Evolutionary conservation across 345 rosid genomes (phyloP).

Genomic region (Microthlaspi erraticum): DNA sequence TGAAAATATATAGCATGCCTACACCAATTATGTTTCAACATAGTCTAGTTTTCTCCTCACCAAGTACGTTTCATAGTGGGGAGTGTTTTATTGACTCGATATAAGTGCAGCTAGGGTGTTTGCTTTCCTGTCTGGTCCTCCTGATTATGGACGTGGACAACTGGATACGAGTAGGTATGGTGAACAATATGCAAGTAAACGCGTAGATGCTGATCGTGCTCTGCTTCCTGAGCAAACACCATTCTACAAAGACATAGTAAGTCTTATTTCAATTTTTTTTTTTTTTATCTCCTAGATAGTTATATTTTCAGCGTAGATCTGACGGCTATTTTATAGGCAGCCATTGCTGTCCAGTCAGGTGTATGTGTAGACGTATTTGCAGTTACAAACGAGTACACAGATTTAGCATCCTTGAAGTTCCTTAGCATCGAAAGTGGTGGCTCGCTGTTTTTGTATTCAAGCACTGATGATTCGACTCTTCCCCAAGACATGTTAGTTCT

Average conservation of each 20-base stretch:
- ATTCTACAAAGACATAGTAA: slow-evolving; percentile 93
- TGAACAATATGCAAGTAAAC: slow-evolving; percentile 98
- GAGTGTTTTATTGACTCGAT: slow-evolving; percentile 36
- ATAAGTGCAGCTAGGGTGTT: slow-evolving; percentile 86
- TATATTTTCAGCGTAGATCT: slow-evolving; percentile 43
- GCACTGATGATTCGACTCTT: slow-evolving; percentile 95
- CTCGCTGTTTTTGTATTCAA: slow-evolving; percentile 80
- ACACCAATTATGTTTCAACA: slow-evolving; percentile 1
- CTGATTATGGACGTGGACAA: slow-evolving; percentile 99
- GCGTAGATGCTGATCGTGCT: slow-evolving; percentile 99
- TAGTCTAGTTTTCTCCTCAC: too few relatives aligned
- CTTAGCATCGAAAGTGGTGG: slow-evolving; percentile 99
- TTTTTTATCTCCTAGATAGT: slow-evolving; percentile 4
- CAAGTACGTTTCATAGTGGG: neutral
- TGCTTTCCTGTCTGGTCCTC: slow-evolving; percentile 96
- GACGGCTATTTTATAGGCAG: slow-evolving; percentile 72
- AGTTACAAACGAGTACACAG: slow-evolving; percentile 96
- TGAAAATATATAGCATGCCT: slow-evolving; percentile 37
- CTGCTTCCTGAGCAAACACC: slow-evolving; percentile 98
- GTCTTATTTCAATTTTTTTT: slow-evolving; percentile 38
- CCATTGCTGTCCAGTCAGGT: slow-evolving; percentile 97
- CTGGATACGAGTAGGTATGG: slow-evolving; percentile 96
- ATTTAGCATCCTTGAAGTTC: slow-evolving; percentile 95
- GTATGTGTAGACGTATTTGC: slow-evolving; percentile 95
- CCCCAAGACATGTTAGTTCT: slow-evolving; percentile 98